phyloP scores from a whole-genome alignment of 192 early-diverging fungal genomes.

The Backusella luteola region DNA sequence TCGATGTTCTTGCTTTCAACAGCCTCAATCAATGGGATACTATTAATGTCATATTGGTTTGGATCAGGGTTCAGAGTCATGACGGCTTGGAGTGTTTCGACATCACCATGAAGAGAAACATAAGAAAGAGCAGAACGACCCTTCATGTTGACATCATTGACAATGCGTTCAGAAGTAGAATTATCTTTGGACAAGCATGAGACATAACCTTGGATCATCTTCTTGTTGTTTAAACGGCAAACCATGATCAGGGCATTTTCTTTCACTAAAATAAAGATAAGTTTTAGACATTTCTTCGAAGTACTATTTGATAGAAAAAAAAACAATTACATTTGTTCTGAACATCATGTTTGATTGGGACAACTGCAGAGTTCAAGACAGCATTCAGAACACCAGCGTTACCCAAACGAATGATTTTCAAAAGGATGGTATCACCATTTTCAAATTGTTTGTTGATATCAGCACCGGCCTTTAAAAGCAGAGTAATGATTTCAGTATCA shows the following conservation, averaged over 20 bases:
- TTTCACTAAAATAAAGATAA: conserved; percentile 7
- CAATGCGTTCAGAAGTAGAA: background rate
- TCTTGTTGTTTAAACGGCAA: background rate
- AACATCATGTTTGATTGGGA: background rate
- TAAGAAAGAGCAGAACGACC: conserved; percentile 9
- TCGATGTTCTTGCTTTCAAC: conserved; percentile 8
- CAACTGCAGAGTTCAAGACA: background rate
- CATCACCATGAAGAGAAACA: background rate
- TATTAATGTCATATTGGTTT: background rate
- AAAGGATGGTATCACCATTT: conserved; percentile 16
- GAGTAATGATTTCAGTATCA: background rate
- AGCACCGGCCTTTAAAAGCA: conserved; percentile 26
- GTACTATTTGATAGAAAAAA: background rate
- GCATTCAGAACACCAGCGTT: background rate
- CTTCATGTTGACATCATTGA: conserved; percentile 19
- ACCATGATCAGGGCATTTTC: conserved; percentile 10
- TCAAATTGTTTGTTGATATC: conserved; percentile 26
- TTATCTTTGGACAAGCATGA: background rate
- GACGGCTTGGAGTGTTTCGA: conserved; percentile 6
- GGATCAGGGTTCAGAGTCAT: conserved; percentile 16
- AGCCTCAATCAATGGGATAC: conserved; percentile 24
- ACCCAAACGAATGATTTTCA: conserved; percentile 29
- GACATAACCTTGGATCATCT: background rate
- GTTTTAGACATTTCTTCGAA: background rate
- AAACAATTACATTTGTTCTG: conserved; percentile 7